Conservation (phyloP, 306 rosid species). For the Vigna hirtella region DNA sequence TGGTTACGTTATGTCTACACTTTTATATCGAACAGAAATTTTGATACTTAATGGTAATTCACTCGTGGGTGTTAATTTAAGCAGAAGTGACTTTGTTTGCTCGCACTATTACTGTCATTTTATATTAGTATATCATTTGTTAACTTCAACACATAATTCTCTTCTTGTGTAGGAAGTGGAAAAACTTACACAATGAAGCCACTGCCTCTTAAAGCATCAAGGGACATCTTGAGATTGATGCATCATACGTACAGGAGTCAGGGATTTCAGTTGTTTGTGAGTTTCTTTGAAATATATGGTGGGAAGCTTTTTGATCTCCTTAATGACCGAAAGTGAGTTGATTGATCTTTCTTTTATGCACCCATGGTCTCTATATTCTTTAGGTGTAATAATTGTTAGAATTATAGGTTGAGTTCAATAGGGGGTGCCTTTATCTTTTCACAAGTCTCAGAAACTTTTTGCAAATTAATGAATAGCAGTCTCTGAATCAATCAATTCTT, state of each 20-base stretch:
- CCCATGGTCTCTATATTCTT: slow-evolving; percentile 29
- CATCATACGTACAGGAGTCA: slow-evolving; percentile 85
- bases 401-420: no score
- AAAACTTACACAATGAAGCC: slow-evolving; percentile 96
- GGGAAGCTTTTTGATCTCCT: slow-evolving; percentile 95
- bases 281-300: slow-evolving; percentile 94
- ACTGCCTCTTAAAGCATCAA: slow-evolving; percentile 88
- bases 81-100: slow-evolving; percentile 31
- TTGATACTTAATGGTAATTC: slow-evolving; percentile 29
- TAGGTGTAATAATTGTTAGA: slow-evolving; percentile 36
- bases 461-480: no score
- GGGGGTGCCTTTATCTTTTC: no score
- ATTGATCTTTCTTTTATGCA: slow-evolving; percentile 31
- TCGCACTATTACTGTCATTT: slow-evolving; percentile 32
- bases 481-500: no score
- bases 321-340: slow-evolving; percentile 80
- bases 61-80: slow-evolving; percentile 7
- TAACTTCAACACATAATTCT: slow-evolving; percentile 36
- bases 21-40: slow-evolving; percentile 16
- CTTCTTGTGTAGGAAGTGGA: slow-evolving; percentile 73
- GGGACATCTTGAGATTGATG: slow-evolving; percentile 89
- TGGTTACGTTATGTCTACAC: slow-evolving; percentile 2
- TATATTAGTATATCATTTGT: slow-evolving; percentile 8
- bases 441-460: no score
- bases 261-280: slow-evolving; percentile 85